phyloP scores from a whole-genome alignment of 1,284 basidiomycete species.

The Cystobasidium pallidum region DNA sequence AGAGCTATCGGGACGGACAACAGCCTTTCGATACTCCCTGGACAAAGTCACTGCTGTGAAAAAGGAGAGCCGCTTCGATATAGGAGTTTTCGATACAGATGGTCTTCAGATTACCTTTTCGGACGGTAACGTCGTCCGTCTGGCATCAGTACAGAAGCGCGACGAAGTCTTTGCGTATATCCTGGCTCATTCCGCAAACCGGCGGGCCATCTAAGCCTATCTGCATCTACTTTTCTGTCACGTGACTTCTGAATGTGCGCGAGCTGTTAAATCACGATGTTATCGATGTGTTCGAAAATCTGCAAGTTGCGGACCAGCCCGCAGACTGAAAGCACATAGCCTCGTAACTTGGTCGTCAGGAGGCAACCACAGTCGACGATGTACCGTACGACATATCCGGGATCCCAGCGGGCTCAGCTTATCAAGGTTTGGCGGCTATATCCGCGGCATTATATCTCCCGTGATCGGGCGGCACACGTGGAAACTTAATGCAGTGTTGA shows the following conservation, averaged over 20 bases:
- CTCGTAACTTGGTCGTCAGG: too few relatives aligned
- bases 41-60: conserved; percentile 17
- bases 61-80: conserved; percentile 35
- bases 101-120: conserved; percentile 32
- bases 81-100: conserved; percentile 27
- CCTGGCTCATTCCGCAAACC: conserved; percentile 16
- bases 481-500: conserved; percentile 17
- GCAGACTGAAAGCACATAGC: too few relatives aligned
- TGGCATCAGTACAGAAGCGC: conserved; percentile 33
- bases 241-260: too few relatives aligned
- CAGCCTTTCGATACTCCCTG: conserved; percentile 3
- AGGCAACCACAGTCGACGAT: too few relatives aligned
- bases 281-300: too few relatives aligned
- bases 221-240: neutral
- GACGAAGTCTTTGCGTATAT: conserved; percentile 42
- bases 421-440: neutral
- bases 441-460: neutral
- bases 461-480: conserved; percentile 21
- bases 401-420: neutral
- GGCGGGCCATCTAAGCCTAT: neutral
- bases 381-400: too few relatives aligned
- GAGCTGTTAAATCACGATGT: too few relatives aligned
- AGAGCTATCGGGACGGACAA: neutral
- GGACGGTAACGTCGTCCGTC: conserved; percentile 3
- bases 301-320: too few relatives aligned